Evolutionary conservation across 495 filamentous ascomycete species (phyloP).

Genomic region (Hypoxylon fuscum): DNA sequence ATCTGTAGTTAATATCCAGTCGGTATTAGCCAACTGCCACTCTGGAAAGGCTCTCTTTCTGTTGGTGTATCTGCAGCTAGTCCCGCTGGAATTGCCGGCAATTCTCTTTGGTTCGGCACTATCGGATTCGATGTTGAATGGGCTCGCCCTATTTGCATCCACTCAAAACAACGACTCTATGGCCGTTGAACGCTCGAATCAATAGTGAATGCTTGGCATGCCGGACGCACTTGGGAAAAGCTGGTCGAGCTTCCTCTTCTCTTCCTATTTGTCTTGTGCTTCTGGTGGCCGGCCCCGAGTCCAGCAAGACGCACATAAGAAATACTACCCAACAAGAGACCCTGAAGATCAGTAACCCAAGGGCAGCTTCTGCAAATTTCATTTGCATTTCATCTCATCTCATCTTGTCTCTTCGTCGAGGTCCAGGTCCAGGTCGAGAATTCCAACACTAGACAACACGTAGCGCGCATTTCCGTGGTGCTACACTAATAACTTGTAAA

Average conservation of each 20-base stretch:
- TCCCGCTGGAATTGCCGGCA: constrained; percentile 10
- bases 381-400: too few relatives aligned
- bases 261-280: neutral
- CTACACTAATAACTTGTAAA: too few relatives aligned
- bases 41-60: too few relatives aligned
- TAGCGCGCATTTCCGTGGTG: too few relatives aligned
- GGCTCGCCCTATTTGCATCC: neutral
- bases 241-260: neutral
- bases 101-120: constrained; percentile 1
- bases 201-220: constrained; percentile 25
- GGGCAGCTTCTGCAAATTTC: too few relatives aligned
- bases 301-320: neutral
- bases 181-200: constrained; percentile 6
- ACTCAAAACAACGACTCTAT: neutral
- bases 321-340: neutral
- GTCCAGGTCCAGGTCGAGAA: too few relatives aligned
- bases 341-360: too few relatives aligned
- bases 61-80: constrained; percentile 10
- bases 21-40: too few relatives aligned
- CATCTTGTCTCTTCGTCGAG: too few relatives aligned
- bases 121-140: neutral
- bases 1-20: too few relatives aligned
- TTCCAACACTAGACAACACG: too few relatives aligned
- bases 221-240: neutral
- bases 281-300: neutral